Evolutionary conservation across 371 early-diverging fungal species (phyloP), one percentile per base, ranked within the genome.

Genomic region (Saksenaea vasiformis): DNA sequence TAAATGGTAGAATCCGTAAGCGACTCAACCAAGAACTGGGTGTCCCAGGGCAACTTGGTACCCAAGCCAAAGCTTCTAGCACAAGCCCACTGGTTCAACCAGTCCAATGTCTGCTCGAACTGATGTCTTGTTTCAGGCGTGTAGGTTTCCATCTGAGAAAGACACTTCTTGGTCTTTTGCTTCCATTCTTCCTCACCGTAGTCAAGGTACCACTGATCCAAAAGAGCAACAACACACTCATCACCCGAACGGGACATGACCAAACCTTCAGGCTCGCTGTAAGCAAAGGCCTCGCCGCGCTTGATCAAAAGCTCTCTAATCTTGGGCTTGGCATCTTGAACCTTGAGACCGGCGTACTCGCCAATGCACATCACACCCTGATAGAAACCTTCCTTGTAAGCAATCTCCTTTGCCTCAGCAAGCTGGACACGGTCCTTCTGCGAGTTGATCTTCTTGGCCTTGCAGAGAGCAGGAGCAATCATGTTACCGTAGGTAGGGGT

Each of bases 121-220:
- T 91, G 91, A 73, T 95, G 78, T 64, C 94, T 89, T 24, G 98
- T 95, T 73, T 99, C 99, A 3, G 76, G 73, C 31, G 87, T 78
- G 70, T 85, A 95, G 3, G 91, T 88, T 64, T 97, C 90, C 93
- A 99, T 91, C 26, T 81, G 69, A n/a, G 79, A 79, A 67, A 99
- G 76, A 68, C 88, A 92, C 81, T 92, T 83, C 68, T 90, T 85
- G 31, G 96, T 91, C 73, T 85, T 70, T 19, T 78, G 81, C 75
- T 91, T 92, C 99, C 99, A 99, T 54, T 86, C 73, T 3, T 86
- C 82, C 80, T 99, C 98, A 64, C 97, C 97, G 72, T 99, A 99
- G 84, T 99, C 94, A 76, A 99, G 83, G 85, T 98, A 99, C 99
- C 99, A 99, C 84, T 99, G 99, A 72, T 98, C 98, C 72, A 95